These are phyloP conservation scores for Nakaseomyces bracarensis DNA, from an alignment of 1,139 yeast species.

Conservation along the genomic window DNA sequence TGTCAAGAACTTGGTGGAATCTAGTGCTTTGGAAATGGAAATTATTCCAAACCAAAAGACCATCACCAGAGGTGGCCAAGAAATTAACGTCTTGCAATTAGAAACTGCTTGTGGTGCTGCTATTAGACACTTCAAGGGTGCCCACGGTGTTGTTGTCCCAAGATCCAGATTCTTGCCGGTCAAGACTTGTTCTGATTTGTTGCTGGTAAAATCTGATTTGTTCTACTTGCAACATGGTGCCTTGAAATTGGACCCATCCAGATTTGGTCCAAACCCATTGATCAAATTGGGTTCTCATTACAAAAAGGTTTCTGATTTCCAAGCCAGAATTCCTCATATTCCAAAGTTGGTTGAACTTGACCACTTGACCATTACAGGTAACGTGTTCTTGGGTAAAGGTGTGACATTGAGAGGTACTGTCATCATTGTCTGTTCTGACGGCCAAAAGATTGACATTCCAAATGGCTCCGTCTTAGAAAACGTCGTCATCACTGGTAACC, in stretches of 20 bases:
- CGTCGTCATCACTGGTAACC: slow-evolving; percentile 94
- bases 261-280: slow-evolving; percentile 91
- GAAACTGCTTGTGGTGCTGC: slow-evolving; percentile 99
- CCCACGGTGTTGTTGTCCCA: slow-evolving; percentile 98
- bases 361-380: slow-evolving; percentile 95
- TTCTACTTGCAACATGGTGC: slow-evolving; percentile 91
- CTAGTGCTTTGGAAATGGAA: slow-evolving; percentile 77
- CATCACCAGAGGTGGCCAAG: slow-evolving; percentile 65
- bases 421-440: slow-evolving; percentile 94
- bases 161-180: slow-evolving; percentile 97
- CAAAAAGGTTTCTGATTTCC: slow-evolving; percentile 91
- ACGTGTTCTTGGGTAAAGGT: slow-evolving; percentile 82
- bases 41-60: slow-evolving; percentile 92
- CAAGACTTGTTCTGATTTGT: slow-evolving; percentile 89
- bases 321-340: slow-evolving; percentile 84
- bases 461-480: slow-evolving; percentile 91
- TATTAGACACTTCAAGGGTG: slow-evolving; percentile 87
- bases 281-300: slow-evolving; percentile 94
- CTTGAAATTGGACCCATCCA: slow-evolving; percentile 67
- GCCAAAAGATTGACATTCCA: slow-evolving; percentile 94
- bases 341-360: slow-evolving; percentile 94
- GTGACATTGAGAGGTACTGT: slow-evolving; percentile 95
- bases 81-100: slow-evolving; percentile 81
- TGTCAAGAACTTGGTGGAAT: slow-evolving; percentile 82
- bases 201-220: slow-evolving; percentile 92